Evolutionary conservation across 73 alveolate species (phyloP), one percentile per base, ranked within the genome.

Genomic region (Paraurostyla sp.): DNA sequence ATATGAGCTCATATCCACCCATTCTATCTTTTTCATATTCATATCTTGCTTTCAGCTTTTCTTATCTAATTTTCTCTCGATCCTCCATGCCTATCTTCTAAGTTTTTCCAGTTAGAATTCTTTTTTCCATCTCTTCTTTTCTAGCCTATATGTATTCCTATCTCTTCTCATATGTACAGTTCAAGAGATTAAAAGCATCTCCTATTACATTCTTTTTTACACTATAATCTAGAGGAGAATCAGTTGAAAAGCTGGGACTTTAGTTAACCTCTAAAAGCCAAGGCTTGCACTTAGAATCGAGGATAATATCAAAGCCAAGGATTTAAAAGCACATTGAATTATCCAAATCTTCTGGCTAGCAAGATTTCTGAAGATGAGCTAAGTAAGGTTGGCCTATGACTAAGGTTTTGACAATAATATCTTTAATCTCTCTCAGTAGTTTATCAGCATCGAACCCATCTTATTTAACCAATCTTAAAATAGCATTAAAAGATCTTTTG

Each of bases 181-280:
- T 84, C 30, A 91, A 91, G 42, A 96, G 41, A 62, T 86, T 91
- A 85, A 96, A 93, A 23, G 98, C 84, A 90, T 96, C 99, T 25
- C 83, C 56, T 22, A 96, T 90, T 83, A 95, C 90, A 56, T 88
- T 84, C 51, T 92, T 82, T 83, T 96, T 96, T 27, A 95, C 87
- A 50, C 91, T 91, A 51, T 91, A 91, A 83, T 96, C 99, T 36
- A 96, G 87, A 0, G 98, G 98, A 0, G 98, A 80, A 40, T 96
- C 96, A 22, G 98, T 95, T 46, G 94, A 95, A 69, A 96, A 93
- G 50, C 98, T 80, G 0, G 99, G 99, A 29, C 95, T 78, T 22
- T 96, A 95, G 94, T 97, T 97, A 36, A 96, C 99, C 85, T 97
- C 99, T 27, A 97, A 76, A 0, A 97, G 87, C 96, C 97, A 96